Conservation (phyloP, 2,329 filamentous ascomycete genomes). For the Madurella mycetomatis region DNA sequence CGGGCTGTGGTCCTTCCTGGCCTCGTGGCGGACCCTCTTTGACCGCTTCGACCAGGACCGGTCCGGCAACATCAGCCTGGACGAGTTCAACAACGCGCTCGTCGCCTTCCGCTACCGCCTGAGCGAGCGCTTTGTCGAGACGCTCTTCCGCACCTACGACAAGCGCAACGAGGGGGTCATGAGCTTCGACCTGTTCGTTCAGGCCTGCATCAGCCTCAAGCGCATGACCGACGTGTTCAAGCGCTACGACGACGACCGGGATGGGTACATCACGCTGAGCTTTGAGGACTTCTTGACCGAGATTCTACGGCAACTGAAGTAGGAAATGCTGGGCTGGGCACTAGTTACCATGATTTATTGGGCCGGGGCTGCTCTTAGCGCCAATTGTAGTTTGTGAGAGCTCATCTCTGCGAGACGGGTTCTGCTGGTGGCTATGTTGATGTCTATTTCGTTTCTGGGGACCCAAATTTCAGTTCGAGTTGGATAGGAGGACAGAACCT, state of each 20-base stretch:
- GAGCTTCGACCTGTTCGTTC: conserved; percentile 95
- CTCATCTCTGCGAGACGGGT: too few species aligned
- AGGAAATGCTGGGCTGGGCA: conserved; percentile 14
- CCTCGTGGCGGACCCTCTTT: conserved; percentile 89
- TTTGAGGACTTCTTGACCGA: conserved; percentile 77
- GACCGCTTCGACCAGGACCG: conserved; percentile 90
- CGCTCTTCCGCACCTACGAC: conserved; percentile 87
- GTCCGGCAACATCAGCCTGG: conserved; percentile 77
- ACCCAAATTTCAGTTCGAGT: not conserved
- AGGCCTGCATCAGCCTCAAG: conserved; percentile 94
- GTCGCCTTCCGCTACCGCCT: conserved; percentile 91
- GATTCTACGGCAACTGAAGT: conserved; percentile 59
- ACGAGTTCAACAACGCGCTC: conserved; percentile 86
- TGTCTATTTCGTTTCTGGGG: not conserved
- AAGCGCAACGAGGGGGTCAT: conserved; percentile 66
- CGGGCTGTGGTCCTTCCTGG: conserved; percentile 91
- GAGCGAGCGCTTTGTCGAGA: conserved; percentile 73
- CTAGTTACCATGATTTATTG: too few species aligned
- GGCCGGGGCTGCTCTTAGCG: too few species aligned
- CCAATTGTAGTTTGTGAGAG: too few species aligned
- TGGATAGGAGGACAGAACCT: not conserved
- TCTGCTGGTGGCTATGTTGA: not conserved
- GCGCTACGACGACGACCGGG: conserved; percentile 94
- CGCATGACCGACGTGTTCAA: conserved; percentile 99
- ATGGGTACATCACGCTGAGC: conserved; percentile 82